Base-by-base conservation (phyloP, 2,329 filamentous ascomycete species). In the Penicillium sclerotiorum region DNA sequence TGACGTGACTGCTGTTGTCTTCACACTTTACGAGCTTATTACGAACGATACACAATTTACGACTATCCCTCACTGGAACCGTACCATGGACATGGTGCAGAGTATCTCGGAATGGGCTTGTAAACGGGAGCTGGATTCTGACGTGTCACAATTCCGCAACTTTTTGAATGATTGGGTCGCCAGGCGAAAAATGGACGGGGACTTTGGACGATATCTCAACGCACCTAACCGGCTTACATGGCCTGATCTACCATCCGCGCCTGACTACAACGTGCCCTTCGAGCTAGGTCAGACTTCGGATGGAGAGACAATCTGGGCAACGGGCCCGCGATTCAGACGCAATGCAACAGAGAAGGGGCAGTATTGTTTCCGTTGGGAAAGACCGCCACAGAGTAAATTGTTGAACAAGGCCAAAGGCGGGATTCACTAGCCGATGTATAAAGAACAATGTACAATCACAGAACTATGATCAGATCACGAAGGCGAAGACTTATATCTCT, bases 21-120 rank as follows among this genome's bases (percentile, higher is more conserved):
- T 62, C 44, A 63, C 56, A 33, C 39, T 65, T 21, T 64, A 66
- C 50, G 55, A 65, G 42, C 44, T 66, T 8, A 59, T 66, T 55
- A 61, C 62, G 4, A 59, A 63, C 36, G 56, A 66, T 58, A 55
- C 30, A 17, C 43, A 39, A 17, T 64, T 66, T 25, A 39, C 54
- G 22, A 52, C 45, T 23, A 60, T 63, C 11, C 57, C 62, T 18
- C 49, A 60, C 49, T 62, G 48, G 58, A 45, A 66, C 8, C 55
- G 55, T 46, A 58, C 49, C 17, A 59, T 62, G 5, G 57, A 62
- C 2, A 55, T 56, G 41, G 53, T 60, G 18, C 55, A 60, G 30
- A 50, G 25, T 51, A 54, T 59, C 5, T 18, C 33, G 6, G 50
- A 57, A 13, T 60, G 50, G 58, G 25, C 47, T 18, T 42, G 35